phyloP scores from a whole-genome alignment of 352 stramenopile species.

The Phytophthora macrochlamydospora region DNA sequence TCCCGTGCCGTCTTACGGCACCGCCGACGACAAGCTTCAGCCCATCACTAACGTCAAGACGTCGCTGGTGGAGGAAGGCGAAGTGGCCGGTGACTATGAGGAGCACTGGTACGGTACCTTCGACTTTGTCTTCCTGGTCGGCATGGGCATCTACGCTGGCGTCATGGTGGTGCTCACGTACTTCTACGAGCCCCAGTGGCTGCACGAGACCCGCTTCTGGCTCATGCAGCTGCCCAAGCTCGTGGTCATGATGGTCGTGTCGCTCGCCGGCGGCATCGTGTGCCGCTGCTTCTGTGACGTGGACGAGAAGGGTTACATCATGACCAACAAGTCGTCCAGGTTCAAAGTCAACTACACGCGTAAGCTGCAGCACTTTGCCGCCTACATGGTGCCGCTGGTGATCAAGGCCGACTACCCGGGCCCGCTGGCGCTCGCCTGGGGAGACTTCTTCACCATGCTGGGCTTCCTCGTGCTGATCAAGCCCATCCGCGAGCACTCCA shows the following conservation, averaged over 20 bases:
- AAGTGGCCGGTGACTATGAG: slow-evolving; percentile 68
- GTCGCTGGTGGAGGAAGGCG: slow-evolving; percentile 66
- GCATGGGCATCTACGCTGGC: slow-evolving; percentile 54
- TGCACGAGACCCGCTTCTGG: slow-evolving; percentile 64
- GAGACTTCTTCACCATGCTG: slow-evolving; percentile 83
- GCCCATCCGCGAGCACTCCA: slow-evolving; percentile 75
- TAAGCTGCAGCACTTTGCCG: slow-evolving; percentile 85
- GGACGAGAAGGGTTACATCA: slow-evolving; percentile 83
- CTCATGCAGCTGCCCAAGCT: slow-evolving; percentile 73
- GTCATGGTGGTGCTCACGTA: slow-evolving; percentile 65
- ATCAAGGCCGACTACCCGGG: slow-evolving; percentile 70
- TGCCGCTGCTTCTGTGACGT: slow-evolving; percentile 84
- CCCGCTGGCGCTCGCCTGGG: slow-evolving; percentile 74
- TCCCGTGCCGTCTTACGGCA: slow-evolving; percentile 47
- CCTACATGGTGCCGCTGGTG: slow-evolving; percentile 83
- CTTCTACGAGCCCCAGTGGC: slow-evolving; percentile 62
- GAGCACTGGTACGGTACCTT: slow-evolving; percentile 57
- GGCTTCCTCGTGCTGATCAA: slow-evolving; percentile 88
- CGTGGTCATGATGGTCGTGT: slow-evolving; percentile 75
- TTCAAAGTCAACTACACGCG: slow-evolving; percentile 92
- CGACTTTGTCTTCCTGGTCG: slow-evolving; percentile 65
- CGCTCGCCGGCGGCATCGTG: slow-evolving; percentile 69
- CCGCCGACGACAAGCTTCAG: slow-evolving; percentile 42
- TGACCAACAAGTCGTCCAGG: slow-evolving; percentile 81
- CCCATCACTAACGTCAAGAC: slow-evolving; percentile 49